Base-by-base conservation (phyloP, 495 filamentous ascomycete species). In the Lasiosphaeriaceae sp. region DNA sequence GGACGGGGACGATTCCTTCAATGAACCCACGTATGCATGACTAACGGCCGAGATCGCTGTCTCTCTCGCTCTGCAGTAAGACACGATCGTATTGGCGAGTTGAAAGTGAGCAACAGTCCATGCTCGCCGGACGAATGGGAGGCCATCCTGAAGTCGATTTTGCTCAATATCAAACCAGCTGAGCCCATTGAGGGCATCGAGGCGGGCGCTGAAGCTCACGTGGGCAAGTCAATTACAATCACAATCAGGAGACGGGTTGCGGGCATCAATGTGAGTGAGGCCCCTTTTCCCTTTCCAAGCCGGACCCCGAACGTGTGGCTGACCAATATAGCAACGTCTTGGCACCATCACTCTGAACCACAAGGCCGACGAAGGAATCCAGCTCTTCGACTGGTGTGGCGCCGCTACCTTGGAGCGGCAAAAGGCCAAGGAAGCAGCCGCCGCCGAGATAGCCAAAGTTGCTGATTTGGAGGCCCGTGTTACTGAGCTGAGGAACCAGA, bases 381-480 rank as follows among this genome's bases (percentile, higher is more conserved):
- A 86, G 34, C 78, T 88, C 2, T 89, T 88, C 56, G 84, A 89
- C 49, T 95, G 90, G 91, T 80, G 83, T 37, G 79, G 78, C 41
- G 71, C 73, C 2, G 71, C 69, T 11, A 58, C 69, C 12, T 59
- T 66, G 26, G 58, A 63, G 3, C 64, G 68, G 12, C 60, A 65
- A 16, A 66, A 69, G 29, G 60, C 68, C 19, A 53, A 62, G 19
- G 59, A 66, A 8, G 77, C 83, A 11, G 71, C 85, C 0, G 63
- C 72, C 3, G 69, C 73, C 35, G 55, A 61, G 2, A 66, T 82
- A 3, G 71, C 78, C 54, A 71, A 75, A 47, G 74, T 80, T 23
- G 62, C 81, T 1, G 71, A 74, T 1, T 66, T 91, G 11, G 77
- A 80, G 47, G 55, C 68, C 16, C 68, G 66, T 2, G 64, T 77